phyloP scores from a whole-genome alignment of 495 filamentous ascomycete species.

The Xylaria curta region DNA sequence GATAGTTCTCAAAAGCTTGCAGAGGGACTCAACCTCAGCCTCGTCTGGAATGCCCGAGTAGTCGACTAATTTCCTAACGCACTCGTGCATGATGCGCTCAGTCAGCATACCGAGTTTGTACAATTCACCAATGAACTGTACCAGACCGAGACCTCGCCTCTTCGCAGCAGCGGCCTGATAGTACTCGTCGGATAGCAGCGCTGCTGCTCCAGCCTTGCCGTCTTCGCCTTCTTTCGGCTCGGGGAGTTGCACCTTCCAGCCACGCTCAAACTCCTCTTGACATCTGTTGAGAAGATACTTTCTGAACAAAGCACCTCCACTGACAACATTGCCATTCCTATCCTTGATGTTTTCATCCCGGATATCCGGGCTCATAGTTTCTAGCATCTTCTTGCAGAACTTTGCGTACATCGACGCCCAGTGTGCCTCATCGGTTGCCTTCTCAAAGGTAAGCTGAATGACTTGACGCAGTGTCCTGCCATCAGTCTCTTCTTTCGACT shows the following conservation, averaged over 20 bases:
- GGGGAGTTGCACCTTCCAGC: constrained; percentile 92
- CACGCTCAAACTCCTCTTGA: constrained; percentile 98
- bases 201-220: constrained; percentile 67
- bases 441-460: constrained; percentile 98
- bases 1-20: constrained; percentile 89
- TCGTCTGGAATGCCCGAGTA: constrained; percentile 94
- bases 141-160: constrained; percentile 93
- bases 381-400: constrained; percentile 97
- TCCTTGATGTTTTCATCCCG: constrained; percentile 92
- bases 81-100: constrained; percentile 99
- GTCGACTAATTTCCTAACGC: constrained; percentile 94
- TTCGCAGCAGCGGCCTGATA: constrained; percentile 96
- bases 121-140: constrained; percentile 98
- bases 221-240: constrained; percentile 77
- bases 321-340: constrained; percentile 83
- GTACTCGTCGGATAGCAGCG: constrained; percentile 95
- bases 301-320: constrained; percentile 91
- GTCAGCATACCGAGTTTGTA: constrained; percentile 99
- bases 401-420: constrained; percentile 99
- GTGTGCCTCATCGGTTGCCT: constrained; percentile 97
- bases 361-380: constrained; percentile 93
- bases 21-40: constrained; percentile 92
- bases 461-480: constrained; percentile 95
- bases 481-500: constrained; percentile 94
- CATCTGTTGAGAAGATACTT: constrained; percentile 99